Base-by-base conservation (phyloP, 2,329 filamentous ascomycete species). In the Aspergillus neoniger region DNA sequence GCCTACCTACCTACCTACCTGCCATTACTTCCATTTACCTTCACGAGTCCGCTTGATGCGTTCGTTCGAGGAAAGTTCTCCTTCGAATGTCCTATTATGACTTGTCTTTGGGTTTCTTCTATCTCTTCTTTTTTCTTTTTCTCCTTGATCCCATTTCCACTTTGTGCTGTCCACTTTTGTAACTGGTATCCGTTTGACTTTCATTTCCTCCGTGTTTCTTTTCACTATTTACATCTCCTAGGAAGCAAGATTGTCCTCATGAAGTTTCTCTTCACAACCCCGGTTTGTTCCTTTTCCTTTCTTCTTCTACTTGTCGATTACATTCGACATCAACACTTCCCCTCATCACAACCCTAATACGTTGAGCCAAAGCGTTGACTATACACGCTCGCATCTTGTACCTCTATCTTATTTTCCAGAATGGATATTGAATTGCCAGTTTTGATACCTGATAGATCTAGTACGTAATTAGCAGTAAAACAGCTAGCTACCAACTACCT, bases 11-110 rank as follows among this genome's bases (percentile, higher is more conserved):
- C 51, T 32, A 14, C 15, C n/a, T 36, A 53, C 23, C 51, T 32
- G 25, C 21, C 39, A 28, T 47, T 19, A 44, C 39, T 39, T 19
- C 15, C 25, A 30, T 50, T 50, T n/a, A 30, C 38, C 19, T 17
- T 23, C 39, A 36, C 53, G 39, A 47, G 23, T 44, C 53, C 43
- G 25, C 53, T 55, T 47, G 53, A 55, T 32, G 53, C 28, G 53
- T 47, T 55, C 23, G 25, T 43, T 55, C 17, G 39, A 55, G 17
- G 39, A 55, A n/a, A n/a, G 19, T 36, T 47, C 4, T 36, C 32
- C 32, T 36, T 36, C 39, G 39, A 47, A 47, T 55, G 41, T 47
- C 32, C 28, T 23, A 55, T 44, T 43, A 47, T 47, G 23, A 47
- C 23, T 21, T 17, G 15, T 39, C 32, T 53, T 47, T 47, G 15